These are phyloP conservation scores for Talaromyces liani DNA, from an alignment of 495 filamentous ascomycete species.

Conservation along the genomic window DNA sequence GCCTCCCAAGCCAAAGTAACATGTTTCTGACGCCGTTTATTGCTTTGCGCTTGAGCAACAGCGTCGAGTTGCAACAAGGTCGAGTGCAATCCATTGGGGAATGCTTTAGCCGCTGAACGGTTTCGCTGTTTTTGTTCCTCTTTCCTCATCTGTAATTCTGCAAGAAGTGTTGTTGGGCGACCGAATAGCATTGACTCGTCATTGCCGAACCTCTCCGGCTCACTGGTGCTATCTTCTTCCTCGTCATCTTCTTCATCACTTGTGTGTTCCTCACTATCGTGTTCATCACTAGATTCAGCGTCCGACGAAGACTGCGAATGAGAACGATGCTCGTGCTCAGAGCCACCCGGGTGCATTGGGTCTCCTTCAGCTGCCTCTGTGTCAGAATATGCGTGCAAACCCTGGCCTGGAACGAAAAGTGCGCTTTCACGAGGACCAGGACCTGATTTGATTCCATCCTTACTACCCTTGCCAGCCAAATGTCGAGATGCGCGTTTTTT, in stretches of 20 bases:
- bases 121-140: constrained; percentile 70
- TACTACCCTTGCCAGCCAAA: constrained; percentile 14
- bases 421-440: constrained; percentile 14
- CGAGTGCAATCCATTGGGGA: constrained; percentile 72
- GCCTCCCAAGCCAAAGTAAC: constrained; percentile 90
- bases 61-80: constrained; percentile 88
- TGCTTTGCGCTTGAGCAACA: constrained; percentile 78
- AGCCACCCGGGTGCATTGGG: background rate
- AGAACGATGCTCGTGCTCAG: constrained; percentile 4
- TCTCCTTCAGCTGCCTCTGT: background rate
- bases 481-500: constrained; percentile 20
- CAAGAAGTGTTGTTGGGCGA: constrained; percentile 80
- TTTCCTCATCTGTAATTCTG: constrained; percentile 86
- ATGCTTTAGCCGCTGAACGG: constrained; percentile 56
- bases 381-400: constrained; percentile 1
- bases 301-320: constrained; percentile 12
- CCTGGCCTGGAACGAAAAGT: background rate
- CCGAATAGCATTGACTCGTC: constrained; percentile 48
- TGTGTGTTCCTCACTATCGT: constrained; percentile 8
- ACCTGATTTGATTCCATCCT: constrained; percentile 16
- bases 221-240: constrained; percentile 19
- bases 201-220: constrained; percentile 34
- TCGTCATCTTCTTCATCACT: constrained; percentile 20
- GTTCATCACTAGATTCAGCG: constrained; percentile 12
- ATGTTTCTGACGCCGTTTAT: constrained; percentile 61